phyloP scores from a whole-genome alignment of 257 asterid genomes.

The Buddleja alternifolia region DNA sequence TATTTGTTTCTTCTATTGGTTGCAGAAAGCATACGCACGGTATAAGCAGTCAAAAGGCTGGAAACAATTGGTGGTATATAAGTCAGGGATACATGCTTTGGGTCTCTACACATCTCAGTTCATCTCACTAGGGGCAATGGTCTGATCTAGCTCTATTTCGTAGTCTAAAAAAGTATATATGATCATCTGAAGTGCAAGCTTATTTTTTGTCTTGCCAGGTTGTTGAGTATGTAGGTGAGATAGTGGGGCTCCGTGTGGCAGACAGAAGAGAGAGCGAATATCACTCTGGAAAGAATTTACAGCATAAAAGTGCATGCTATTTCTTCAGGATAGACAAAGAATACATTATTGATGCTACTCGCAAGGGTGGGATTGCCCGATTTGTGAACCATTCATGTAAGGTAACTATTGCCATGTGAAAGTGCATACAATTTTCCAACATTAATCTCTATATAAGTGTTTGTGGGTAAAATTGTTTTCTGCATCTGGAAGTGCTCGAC shows the following conservation, averaged over 20 bases:
- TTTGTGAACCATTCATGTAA: slow-evolving; percentile 72
- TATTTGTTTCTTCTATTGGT: slow-evolving; percentile 13
- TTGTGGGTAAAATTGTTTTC: no score
- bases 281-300: slow-evolving; percentile 64
- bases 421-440: background rate
- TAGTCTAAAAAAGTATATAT: slow-evolving; percentile 6
- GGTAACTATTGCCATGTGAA: slow-evolving; percentile 32
- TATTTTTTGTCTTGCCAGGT: slow-evolving; percentile 41
- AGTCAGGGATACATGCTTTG: slow-evolving; percentile 70
- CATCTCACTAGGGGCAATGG: slow-evolving; percentile 64
- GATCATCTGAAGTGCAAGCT: slow-evolving; percentile 10
- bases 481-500: slow-evolving; percentile 5
- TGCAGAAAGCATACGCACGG: slow-evolving; percentile 65
- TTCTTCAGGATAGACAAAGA: slow-evolving; percentile 69
- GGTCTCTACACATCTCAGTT: slow-evolving; percentile 72
- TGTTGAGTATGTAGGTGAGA: slow-evolving; percentile 72
- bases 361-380: slow-evolving; percentile 77
- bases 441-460: background rate
- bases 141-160: slow-evolving; percentile 29
- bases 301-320: slow-evolving; percentile 70
- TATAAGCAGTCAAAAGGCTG: slow-evolving; percentile 63
- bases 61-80: slow-evolving; percentile 67
- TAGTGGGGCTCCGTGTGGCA: slow-evolving; percentile 68
- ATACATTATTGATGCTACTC: slow-evolving; percentile 67
- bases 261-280: slow-evolving; percentile 68